Conservation (phyloP, 306 rosid species). For the Quercus engelmannii region DNA sequence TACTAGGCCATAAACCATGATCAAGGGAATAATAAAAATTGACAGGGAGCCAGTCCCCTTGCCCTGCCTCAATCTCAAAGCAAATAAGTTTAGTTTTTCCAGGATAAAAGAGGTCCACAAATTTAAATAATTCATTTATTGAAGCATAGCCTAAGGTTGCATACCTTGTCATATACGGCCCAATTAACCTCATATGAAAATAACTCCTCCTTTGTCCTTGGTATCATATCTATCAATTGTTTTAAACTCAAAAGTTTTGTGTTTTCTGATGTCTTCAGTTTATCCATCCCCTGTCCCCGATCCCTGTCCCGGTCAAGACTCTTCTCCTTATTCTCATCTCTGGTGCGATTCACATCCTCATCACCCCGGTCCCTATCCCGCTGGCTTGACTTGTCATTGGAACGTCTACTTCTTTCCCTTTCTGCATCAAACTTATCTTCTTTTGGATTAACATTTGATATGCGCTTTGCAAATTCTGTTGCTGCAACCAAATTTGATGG, state of each 20-base stretch:
- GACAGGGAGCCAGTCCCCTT: too few species aligned
- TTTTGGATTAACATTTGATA: conserved; percentile 68
- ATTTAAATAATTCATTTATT: not conserved
- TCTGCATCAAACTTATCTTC: conserved; percentile 75
- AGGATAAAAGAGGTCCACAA: not conserved
- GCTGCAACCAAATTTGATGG: conserved; percentile 94
- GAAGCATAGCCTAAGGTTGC: not conserved
- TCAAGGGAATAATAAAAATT: too few species aligned
- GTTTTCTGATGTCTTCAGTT: conserved; percentile 61
- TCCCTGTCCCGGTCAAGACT: conserved; percentile 55
- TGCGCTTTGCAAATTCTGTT: conserved; percentile 94
- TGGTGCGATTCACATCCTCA: conserved; percentile 56
- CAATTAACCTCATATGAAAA: conserved; percentile 90
- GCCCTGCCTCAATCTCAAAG: too few species aligned
- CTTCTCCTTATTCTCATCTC: conserved; percentile 67
- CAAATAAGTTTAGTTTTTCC: not conserved
- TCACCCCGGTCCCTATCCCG: conserved; percentile 73
- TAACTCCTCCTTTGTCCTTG: conserved; percentile 93
- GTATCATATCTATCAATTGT: conserved; percentile 96
- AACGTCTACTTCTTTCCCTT: conserved; percentile 78
- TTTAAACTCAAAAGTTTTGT: conserved; percentile 85
- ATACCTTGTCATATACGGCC: conserved; percentile 87
- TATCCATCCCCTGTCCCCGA: conserved; percentile 60
- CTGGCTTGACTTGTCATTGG: conserved; percentile 62
- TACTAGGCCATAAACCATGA: not conserved